Percentiles rank a stretch among this genome's conserved stretches.
phyloP scores from a whole-genome alignment of 805 yeast genomes.

The Blastobotrys chiropterorum region DNA sequence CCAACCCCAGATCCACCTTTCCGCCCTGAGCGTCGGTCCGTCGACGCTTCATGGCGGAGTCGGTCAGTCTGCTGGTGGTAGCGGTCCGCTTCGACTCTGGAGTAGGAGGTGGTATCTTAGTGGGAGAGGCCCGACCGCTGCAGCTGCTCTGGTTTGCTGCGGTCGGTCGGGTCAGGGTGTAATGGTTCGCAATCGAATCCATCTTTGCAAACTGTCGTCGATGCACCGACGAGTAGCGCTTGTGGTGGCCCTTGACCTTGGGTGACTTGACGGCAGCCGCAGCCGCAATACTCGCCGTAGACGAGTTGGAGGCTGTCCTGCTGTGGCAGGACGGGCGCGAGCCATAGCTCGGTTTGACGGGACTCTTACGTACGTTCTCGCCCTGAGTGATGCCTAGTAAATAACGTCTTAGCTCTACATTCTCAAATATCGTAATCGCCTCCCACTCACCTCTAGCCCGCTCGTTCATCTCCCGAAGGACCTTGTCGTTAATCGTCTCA shows the following conservation, averaged over 20 bases:
- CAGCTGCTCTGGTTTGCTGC: neutral
- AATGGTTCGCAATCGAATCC: constrained; percentile 21
- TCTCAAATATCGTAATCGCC: neutral
- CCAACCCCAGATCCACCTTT: constrained; percentile 1
- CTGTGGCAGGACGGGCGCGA: neutral
- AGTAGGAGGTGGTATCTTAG: neutral
- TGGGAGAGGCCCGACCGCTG: neutral
- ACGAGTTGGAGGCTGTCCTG: neutral
- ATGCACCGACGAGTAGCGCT: constrained; percentile 24
- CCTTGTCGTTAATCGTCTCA: constrained; percentile 29
- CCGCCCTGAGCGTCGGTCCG: constrained; percentile 7
- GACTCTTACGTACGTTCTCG: neutral
- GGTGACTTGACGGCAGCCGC: neutral
- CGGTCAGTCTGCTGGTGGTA: neutral
- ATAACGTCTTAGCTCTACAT: neutral
- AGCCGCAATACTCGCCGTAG: neutral
- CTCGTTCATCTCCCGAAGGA: constrained; percentile 31
- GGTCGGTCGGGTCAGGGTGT: constrained; percentile 5
- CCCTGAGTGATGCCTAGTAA: neutral
- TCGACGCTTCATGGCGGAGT: constrained; percentile 17
- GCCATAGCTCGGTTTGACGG: neutral
- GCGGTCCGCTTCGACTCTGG: constrained; percentile 6
- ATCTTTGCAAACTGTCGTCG: constrained; percentile 22
- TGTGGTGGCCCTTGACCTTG: constrained; percentile 6
- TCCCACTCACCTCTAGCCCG: constrained; percentile 21